A percentile compares a stretch with the other conserved stretches of the same genome.
phyloP scores from a whole-genome alignment of 176 grass and related monocot species.

The Cenchrus fungigraminus region DNA sequence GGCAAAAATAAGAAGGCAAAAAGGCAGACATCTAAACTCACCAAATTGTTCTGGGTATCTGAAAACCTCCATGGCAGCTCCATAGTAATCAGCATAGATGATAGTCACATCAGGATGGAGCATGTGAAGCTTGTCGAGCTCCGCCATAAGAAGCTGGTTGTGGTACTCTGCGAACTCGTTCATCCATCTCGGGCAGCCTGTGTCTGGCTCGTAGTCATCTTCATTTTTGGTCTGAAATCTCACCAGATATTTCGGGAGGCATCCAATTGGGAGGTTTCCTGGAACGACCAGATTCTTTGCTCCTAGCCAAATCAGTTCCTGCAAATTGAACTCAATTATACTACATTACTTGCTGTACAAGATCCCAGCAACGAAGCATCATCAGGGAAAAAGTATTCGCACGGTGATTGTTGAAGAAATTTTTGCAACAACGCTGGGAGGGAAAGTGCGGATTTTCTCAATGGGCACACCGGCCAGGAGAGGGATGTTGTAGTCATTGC shows the following conservation, averaged over 20 bases:
- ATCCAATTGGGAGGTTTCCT: constrained; percentile 81
- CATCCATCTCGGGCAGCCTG: constrained; percentile 72
- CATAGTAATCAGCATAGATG: too few species aligned
- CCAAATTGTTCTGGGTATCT: constrained; percentile 51
- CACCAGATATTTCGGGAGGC: constrained; percentile 58
- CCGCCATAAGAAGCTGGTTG: constrained; percentile 52
- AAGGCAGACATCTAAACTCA: constrained; percentile 19
- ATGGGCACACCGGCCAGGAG: constrained; percentile 36
- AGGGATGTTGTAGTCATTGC: constrained; percentile 86
- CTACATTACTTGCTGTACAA: neutral
- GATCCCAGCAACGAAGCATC: neutral
- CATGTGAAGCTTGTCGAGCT: constrained; percentile 50
- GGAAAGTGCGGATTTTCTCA: constrained; percentile 63
- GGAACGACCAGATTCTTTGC: constrained; percentile 77
- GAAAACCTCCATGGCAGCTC: too few species aligned
- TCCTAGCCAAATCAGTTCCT: constrained; percentile 74
- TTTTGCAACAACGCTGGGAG: constrained; percentile 59
- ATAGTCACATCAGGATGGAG: neutral
- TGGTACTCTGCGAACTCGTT: constrained; percentile 79
- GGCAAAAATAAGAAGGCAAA: neutral
- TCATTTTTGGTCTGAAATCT: constrained; percentile 53
- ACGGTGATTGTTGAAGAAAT: constrained; percentile 26
- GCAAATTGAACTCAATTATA: neutral
- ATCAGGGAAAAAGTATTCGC: neutral
- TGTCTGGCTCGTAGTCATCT: constrained; percentile 69